A percentile compares a stretch with the other conserved stretches of the same genome.
phyloP scores from a whole-genome alignment of 1,284 basidiomycete species.

The Leccinum ponderosum region DNA sequence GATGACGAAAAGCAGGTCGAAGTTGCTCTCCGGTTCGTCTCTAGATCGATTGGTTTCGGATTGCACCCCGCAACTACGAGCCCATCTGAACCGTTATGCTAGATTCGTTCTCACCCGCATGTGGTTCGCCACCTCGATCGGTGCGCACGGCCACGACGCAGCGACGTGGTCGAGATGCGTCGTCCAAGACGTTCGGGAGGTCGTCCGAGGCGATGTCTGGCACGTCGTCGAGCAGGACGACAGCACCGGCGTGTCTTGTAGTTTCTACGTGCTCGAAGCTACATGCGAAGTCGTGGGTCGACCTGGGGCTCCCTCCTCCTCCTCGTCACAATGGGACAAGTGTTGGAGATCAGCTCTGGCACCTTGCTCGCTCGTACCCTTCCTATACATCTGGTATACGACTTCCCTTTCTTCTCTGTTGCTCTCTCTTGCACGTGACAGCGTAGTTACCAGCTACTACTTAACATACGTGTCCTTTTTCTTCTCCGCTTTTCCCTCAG shows the following conservation, averaged over 20 bases:
- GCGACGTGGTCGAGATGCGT: conserved; percentile 36
- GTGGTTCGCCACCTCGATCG: conserved; percentile 61
- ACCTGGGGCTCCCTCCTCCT: conserved; percentile 13
- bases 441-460: too few relatives aligned
- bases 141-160: conserved; percentile 31
- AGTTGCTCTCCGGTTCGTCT: conserved; percentile 54
- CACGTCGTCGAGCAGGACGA: conserved; percentile 40
- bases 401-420: too few relatives aligned
- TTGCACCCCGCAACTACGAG: not conserved
- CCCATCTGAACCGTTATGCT: conserved; percentile 1
- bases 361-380: too few relatives aligned
- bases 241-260: conserved; percentile 21
- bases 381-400: too few relatives aligned
- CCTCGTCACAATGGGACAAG: not conserved
- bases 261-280: conserved; percentile 57
- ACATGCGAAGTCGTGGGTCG: conserved; percentile 72
- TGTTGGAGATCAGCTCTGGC: too few relatives aligned
- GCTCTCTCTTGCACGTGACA: too few relatives aligned
- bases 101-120: conserved; percentile 64
- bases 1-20: conserved; percentile 53
- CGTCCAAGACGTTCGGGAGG: conserved; percentile 48
- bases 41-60: not conserved
- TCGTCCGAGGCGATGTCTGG: conserved; percentile 63
- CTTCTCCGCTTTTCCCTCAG: too few relatives aligned
- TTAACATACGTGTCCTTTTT: too few relatives aligned